Conservation (phyloP, 78 protist genomes). For the Chrysochromulina tobinii region DNA sequence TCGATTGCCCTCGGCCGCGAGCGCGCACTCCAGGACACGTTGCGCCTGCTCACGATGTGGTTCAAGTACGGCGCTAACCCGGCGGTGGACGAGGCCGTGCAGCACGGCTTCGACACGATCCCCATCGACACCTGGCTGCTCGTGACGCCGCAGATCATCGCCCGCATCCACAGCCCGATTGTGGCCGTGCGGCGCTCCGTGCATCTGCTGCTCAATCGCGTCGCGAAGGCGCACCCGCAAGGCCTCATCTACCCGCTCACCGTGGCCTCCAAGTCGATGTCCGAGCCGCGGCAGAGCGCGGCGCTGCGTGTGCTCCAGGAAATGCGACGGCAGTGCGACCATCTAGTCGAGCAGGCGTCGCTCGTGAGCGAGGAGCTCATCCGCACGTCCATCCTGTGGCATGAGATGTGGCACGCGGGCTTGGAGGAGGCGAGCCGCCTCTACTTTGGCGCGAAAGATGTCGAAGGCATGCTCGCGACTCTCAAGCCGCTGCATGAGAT, state of each 20-base stretch:
- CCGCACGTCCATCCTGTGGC: constrained; percentile 96
- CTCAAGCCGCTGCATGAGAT: constrained; percentile 88
- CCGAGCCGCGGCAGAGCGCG: neutral
- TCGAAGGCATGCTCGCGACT: constrained; percentile 83
- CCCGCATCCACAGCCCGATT: constrained; percentile 86
- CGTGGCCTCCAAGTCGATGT: constrained; percentile 74
- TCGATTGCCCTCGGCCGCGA: constrained; percentile 74
- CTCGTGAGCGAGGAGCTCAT: constrained; percentile 92
- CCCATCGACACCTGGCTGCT: constrained; percentile 95
- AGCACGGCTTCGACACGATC: constrained; percentile 74
- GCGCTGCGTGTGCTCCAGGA: constrained; percentile 42
- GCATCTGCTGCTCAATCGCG: constrained; percentile 69
- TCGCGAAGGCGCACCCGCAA: constrained; percentile 96
- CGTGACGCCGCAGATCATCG: constrained; percentile 90
- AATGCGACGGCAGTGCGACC: constrained; percentile 67
- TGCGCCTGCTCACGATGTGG: constrained; percentile 90
- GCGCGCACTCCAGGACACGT: constrained; percentile 77
- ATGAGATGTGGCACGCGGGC: constrained; percentile 97
- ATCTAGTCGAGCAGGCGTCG: constrained; percentile 84
- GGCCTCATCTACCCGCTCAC: constrained; percentile 97
- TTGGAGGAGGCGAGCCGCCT: constrained; percentile 93
- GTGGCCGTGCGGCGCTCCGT: constrained; percentile 64
- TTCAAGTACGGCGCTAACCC: constrained; percentile 73
- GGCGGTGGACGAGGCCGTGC: constrained; percentile 58
- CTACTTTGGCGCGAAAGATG: constrained; percentile 86